Evolutionary conservation across 139 green algal species (phyloP), one percentile per base, ranked within the genome.

Genomic region (Coccomyxa sp.): DNA sequence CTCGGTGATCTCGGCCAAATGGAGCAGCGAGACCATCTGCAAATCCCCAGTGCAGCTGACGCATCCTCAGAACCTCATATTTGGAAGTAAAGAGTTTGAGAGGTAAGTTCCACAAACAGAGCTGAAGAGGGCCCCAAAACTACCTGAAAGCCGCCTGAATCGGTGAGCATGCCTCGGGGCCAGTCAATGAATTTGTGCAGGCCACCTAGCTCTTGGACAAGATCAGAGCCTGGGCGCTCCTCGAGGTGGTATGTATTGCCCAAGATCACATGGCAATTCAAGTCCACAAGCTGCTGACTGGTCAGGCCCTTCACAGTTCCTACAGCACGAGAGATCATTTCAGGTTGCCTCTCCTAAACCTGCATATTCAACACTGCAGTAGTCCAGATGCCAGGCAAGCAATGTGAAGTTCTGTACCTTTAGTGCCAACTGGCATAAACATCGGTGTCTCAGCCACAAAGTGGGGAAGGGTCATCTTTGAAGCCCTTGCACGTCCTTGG

Each of bases 341-440:
- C n/a, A n/a, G n/a, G n/a, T n/a, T n/a, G 21, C 63, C 63, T 71
- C 18, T 21, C 63, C 63, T 71, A 4, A 71, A 25, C 18, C 63
- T 1, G 63, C 18, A 71, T 25, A 21, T 15, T 71, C 21, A 28
- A 71, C 63, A 71, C 10, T 71, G 63, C 63, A 28, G 63, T 4
- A 71, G 63, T 71, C 63, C 10, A 9, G 1, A 71, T 51, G 38
- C 38, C 38, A 51, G 38, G 38, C 38, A 51, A 51, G 38, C 38
- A 51, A 71, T 71, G 7, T 71, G 7, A 21, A 85, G 15, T 13
- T 51, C 31, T 58, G 45, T 21, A 32, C 77, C 23, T 63, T 59
- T 78, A 1, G 96, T 99, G 60, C 96, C 96, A 1, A 99, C 96
- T 7, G 96, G 96, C 96, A 99, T 99, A 90, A 99, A 99, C 96